These are phyloP conservation scores for Leptographium flavum DNA, from an alignment of 2,329 filamentous ascomycete species.

Conservation along the genomic window DNA sequence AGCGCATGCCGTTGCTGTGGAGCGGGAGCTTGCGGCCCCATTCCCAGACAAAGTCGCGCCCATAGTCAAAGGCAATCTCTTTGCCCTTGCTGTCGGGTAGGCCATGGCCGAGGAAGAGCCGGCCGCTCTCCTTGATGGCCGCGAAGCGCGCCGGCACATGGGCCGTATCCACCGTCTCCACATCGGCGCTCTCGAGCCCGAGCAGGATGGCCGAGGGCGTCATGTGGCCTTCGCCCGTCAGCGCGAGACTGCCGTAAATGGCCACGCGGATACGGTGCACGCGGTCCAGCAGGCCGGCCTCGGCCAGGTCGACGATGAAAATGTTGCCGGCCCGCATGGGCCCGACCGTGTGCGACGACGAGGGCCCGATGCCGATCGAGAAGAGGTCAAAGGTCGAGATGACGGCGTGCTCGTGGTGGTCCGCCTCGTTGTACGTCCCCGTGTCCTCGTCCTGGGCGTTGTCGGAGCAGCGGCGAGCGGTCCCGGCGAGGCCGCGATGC, in stretches of 20 bases:
- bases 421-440: constrained; percentile 32
- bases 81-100: constrained; percentile 23
- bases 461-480: neutral
- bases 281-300: constrained; percentile 28
- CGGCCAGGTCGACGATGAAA: constrained; percentile 31
- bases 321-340: constrained; percentile 38
- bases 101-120: constrained; percentile 27
- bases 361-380: constrained; percentile 36
- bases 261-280: constrained; percentile 32
- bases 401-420: constrained; percentile 35
- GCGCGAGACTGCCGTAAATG: constrained; percentile 34
- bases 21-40: constrained; percentile 35
- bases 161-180: constrained; percentile 33
- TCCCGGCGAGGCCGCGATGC: neutral
- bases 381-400: constrained; percentile 38
- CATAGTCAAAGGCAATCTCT: constrained; percentile 34
- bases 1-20: constrained; percentile 38
- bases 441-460: neutral
- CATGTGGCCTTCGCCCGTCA: constrained; percentile 38
- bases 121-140: constrained; percentile 30
- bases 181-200: constrained; percentile 33
- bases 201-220: constrained; percentile 33
- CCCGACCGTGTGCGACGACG: constrained; percentile 35
- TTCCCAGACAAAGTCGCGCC: constrained; percentile 33
- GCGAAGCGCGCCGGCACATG: constrained; percentile 31